These are phyloP conservation scores for Leishmania tropica DNA, from an alignment of 208 protist genomes.

Conservation along the genomic window DNA sequence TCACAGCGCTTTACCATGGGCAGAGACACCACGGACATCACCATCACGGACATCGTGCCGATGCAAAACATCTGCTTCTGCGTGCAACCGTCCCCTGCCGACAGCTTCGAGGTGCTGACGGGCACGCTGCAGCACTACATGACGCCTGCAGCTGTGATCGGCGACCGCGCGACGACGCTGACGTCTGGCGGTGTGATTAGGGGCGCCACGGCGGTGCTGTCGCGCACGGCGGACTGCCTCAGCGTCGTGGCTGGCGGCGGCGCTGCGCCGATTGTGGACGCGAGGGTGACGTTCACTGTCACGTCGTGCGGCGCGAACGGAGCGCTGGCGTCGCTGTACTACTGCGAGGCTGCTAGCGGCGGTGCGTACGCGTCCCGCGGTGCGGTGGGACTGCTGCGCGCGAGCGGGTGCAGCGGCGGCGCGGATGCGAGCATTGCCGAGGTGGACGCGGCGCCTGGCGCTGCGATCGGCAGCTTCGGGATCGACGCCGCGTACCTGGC, in stretches of 20 bases:
- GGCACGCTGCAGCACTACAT: slow-evolving; percentile 54
- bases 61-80: slow-evolving; percentile 32
- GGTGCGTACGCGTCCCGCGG: slow-evolving; percentile 41
- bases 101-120: slow-evolving; percentile 33
- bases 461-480: slow-evolving; percentile 46
- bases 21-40: slow-evolving; percentile 13
- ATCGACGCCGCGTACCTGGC: slow-evolving; percentile 41
- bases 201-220: slow-evolving; percentile 38
- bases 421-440: slow-evolving; percentile 37
- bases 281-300: slow-evolving; percentile 39
- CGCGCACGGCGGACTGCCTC: slow-evolving; percentile 35
- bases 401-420: slow-evolving; percentile 34
- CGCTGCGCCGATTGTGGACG: slow-evolving; percentile 21
- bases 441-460: slow-evolving; percentile 35
- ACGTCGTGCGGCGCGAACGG: slow-evolving; percentile 35
- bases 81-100: slow-evolving; percentile 17
- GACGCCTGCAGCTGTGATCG: slow-evolving; percentile 53
- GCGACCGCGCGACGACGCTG: slow-evolving; percentile 37
- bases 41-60: slow-evolving; percentile 32
- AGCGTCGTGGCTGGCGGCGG: slow-evolving; percentile 34
- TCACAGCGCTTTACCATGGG: slow-evolving; percentile 38
- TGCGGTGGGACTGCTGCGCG: slow-evolving; percentile 47
- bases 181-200: slow-evolving; percentile 24
- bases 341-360: slow-evolving; percentile 61
- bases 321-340: slow-evolving; percentile 38